Conservation (phyloP, 495 filamentous ascomycete species). For the Lasiosphaeriaceae sp. region DNA sequence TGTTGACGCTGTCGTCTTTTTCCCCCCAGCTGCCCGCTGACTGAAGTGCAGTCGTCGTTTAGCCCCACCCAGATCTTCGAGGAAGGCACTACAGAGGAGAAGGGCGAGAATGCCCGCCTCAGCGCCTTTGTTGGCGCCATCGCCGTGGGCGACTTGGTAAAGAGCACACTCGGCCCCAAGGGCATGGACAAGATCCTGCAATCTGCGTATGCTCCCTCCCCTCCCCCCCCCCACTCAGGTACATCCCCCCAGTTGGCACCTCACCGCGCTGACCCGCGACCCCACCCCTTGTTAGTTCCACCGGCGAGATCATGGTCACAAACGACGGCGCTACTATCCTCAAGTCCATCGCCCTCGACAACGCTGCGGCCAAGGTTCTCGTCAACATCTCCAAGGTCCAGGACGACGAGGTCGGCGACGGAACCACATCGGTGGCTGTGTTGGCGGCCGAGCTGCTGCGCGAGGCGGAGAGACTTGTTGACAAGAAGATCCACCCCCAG, state of each 20-base stretch:
- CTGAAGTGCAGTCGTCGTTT: constrained; percentile 45
- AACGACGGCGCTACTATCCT: constrained; percentile 98
- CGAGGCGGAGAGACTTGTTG: constrained; percentile 94
- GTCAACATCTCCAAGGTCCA: constrained; percentile 99
- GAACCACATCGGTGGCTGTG: constrained; percentile 81
- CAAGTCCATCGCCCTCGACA: constrained; percentile 98
- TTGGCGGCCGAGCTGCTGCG: constrained; percentile 91
- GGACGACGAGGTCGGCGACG: constrained; percentile 97
- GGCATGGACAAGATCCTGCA: constrained; percentile 99
- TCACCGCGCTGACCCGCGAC: constrained; percentile 13
- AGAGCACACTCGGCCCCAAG: constrained; percentile 94
- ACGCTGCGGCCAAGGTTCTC: constrained; percentile 93
- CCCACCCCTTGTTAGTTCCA: constrained; percentile 58
- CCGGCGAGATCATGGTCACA: constrained; percentile 94
- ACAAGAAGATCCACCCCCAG: constrained; percentile 97
- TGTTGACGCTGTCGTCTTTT: no score
- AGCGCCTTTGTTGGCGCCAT: constrained; percentile 96
- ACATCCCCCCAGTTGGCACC: no score
- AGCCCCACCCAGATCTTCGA: constrained; percentile 98
- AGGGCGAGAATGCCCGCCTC: constrained; percentile 98
- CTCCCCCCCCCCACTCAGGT: background rate
- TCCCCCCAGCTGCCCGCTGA: background rate
- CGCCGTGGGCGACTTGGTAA: constrained; percentile 93
- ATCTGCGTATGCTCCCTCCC: constrained; percentile 66
- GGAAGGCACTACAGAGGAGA: constrained; percentile 95